phyloP scores from a whole-genome alignment of 208 protist species.

The Trypanosoma platydactyli region DNA sequence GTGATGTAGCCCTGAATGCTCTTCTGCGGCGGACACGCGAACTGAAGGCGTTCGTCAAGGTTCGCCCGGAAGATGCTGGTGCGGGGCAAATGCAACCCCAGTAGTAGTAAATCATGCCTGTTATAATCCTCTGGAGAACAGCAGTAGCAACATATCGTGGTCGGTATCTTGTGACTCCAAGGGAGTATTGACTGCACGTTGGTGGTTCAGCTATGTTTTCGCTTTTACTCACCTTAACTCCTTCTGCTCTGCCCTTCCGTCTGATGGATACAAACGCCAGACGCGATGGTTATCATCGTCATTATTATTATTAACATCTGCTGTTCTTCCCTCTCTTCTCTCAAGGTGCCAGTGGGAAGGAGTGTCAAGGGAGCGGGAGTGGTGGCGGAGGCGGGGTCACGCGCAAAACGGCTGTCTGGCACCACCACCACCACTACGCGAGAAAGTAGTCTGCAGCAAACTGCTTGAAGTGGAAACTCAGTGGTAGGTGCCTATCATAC shows the following conservation, averaged over 20 bases:
- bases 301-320: not conserved
- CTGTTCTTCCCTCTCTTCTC: conserved; percentile 25
- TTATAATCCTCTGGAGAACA: not conserved
- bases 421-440: no score
- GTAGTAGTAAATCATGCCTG: not conserved
- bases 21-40: conserved; percentile 8
- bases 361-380: not conserved
- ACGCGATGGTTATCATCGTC: no score
- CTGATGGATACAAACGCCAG: no score
- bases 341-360: not conserved
- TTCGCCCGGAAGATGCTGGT: not conserved
- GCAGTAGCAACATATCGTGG: not conserved
- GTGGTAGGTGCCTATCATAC: no score
- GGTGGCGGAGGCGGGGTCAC: not conserved
- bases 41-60: conserved; percentile 16
- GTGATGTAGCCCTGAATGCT: conserved; percentile 21
- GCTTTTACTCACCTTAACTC: no score
- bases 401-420: no score
- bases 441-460: no score
- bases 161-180: no score
- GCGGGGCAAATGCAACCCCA: not conserved
- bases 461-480: no score
- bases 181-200: no score
- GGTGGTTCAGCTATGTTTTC: no score
- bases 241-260: no score